Evolutionary conservation across 2,329 filamentous ascomycete genomes (phyloP), one percentile per base, ranked within the genome.

Genomic region (Elsinoe australis): DNA sequence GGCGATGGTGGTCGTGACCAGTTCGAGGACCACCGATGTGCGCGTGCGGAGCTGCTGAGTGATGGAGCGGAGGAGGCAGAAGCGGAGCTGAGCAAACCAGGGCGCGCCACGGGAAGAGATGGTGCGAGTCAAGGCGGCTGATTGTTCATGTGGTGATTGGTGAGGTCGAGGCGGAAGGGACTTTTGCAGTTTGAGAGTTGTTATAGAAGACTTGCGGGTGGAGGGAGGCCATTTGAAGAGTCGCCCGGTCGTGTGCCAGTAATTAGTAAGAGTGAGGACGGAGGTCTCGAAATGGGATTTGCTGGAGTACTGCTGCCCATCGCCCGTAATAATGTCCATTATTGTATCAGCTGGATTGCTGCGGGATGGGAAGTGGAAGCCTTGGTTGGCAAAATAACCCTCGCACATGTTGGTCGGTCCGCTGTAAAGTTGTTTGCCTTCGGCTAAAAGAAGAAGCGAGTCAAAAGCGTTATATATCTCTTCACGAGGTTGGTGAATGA

Each of bases 301-400:
- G 39, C 17, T 28, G 6, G 53, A 74, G 60, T 79, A 78, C 9
- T 65, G 58, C 10, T 68, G 63, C 0, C 76, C 75, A 52, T 78
- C 74, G 2, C 76, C 76, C 0, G 75, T 76, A 55, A 80, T 73
- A 53, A 80, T 79, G 47, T 81, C 77, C n/a, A 77, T 77, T 18
- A 80, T 68, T 1, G 75, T 66, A 52, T 81, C 78, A 6, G 73
- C 77, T 4, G 69, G 70, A 53, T 81, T 81, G 35, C 66, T 67
- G 49, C 72, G 65, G 12, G 60, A 47, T 1, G 63, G 60, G 44
- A 80, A 76, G 0, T 59, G 55, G 58, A 73, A 80, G 2, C 77
- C 76, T 9, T 74, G 60, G 26, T 63, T 56, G 54, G 76, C 68
- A 49, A 80, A 79, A 57, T 76, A 78, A 2, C 55, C 49, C 44